Evolutionary conservation across 1,284 basidiomycete genomes (phyloP), one percentile per base, ranked within the genome.

Genomic region (Athelia psychrophila): DNA sequence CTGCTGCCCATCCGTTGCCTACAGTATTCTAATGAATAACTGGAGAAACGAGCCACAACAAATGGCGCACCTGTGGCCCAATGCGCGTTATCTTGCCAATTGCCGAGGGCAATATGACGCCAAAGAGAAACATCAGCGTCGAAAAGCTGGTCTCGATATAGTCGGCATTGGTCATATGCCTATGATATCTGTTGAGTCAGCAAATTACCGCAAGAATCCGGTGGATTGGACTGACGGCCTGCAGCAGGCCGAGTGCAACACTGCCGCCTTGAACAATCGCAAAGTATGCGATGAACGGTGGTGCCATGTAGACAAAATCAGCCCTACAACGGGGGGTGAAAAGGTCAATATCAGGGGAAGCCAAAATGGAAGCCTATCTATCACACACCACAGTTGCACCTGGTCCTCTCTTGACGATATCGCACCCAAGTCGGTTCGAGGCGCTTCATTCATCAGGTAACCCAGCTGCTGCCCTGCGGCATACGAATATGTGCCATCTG

Each of bases 211-310:
- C n/a, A n/a, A n/a, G n/a, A n/a, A n/a, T n/a, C n/a, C n/a, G n/a
- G n/a, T n/a, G n/a, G n/a, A n/a, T n/a, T n/a, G n/a, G n/a, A n/a
- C n/a, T n/a, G n/a, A n/a, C n/a, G 12, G 67, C 64, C 54, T 79
- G 72, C 36, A 92, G 64, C 13, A 90, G 68, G 0, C 71, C 66
- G n/a, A 73, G 50, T 60, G 65, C 61, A 58, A 72, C 48, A 68
- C 60, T 53, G 65, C 80, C 72, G 23, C 68, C 68, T 59, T 72
- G 56, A 18, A 77, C 55, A 3, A 72, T 73, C 6, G 85, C 91
- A 58, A 83, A 91, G 65, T 85, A 88, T 2, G 91, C 88, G 36
- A 93, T 72, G 67, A 91, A 92, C 1, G 90, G 88, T 2, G 90
- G 88, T 1, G 79, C 83, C 87, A 89, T 87, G 68, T 86, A 87